Conservation (phyloP, 2,329 filamentous ascomycete genomes). For the Clonostachys sp. region DNA sequence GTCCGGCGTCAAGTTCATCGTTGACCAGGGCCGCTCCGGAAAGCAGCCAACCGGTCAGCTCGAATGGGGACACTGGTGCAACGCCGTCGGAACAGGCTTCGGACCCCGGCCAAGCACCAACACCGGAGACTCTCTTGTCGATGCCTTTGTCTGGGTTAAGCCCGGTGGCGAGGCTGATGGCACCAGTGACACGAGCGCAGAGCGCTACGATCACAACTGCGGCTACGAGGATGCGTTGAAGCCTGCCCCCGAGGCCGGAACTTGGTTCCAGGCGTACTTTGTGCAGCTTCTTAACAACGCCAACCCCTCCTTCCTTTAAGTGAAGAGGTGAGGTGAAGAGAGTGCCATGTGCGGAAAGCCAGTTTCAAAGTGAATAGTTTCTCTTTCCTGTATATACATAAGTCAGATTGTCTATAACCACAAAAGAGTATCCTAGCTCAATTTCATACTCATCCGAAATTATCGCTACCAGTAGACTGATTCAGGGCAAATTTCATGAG, state of each 20-base stretch:
- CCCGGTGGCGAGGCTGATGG: slow-evolving; percentile 57
- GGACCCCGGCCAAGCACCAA: slow-evolving; percentile 57
- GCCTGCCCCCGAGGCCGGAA: slow-evolving; percentile 53
- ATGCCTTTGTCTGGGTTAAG: slow-evolving; percentile 70
- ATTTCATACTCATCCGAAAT: too few relatives aligned
- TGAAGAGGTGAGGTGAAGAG: too few relatives aligned
- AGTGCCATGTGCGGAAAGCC: too few relatives aligned
- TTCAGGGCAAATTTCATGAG: too few relatives aligned
- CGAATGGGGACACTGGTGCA: slow-evolving; percentile 66
- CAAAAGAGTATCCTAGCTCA: too few relatives aligned
- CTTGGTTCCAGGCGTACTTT: slow-evolving; percentile 62
- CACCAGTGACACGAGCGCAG: slow-evolving; percentile 39
- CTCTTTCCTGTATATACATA: too few relatives aligned
- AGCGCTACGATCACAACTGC: slow-evolving; percentile 34
- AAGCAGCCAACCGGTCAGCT: slow-evolving; percentile 58
- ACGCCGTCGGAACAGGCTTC: slow-evolving; percentile 58
- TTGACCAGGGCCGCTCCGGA: slow-evolving; percentile 44
- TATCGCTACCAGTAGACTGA: too few relatives aligned
- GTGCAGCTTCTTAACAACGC: slow-evolving; percentile 51
- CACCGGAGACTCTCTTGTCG: slow-evolving; percentile 53
- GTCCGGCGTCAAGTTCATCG: slow-evolving; percentile 38
- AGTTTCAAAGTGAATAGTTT: too few relatives aligned
- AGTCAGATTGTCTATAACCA: too few relatives aligned
- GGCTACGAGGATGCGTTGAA: slow-evolving; percentile 47
- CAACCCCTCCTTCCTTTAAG: slow-evolving; percentile 39